A percentile compares a stretch with the other conserved stretches of the same genome.
These are phyloP conservation scores for Inga leiocalycina DNA, from an alignment of 306 rosid species.

Conservation along the genomic window DNA sequence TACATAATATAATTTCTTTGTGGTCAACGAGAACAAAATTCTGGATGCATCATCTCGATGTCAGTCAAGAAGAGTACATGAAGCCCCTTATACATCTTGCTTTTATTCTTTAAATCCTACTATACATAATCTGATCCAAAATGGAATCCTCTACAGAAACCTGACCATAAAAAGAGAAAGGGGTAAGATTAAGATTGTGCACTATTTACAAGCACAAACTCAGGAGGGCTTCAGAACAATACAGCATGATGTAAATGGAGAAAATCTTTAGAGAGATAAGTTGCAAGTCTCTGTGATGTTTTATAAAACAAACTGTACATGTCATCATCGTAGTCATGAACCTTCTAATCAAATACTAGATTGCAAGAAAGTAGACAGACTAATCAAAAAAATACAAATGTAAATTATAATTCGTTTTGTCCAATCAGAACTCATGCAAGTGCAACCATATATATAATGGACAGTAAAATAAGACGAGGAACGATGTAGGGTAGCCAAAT, in stretches of 20 bases:
- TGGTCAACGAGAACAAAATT: not conserved
- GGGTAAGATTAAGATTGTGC: not conserved
- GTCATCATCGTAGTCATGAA: not conserved
- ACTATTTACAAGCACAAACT: not conserved
- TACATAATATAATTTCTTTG: constrained; percentile 9
- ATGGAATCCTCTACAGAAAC: not conserved
- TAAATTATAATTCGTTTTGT: not conserved
- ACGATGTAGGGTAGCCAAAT: not conserved
- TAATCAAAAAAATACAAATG: not conserved
- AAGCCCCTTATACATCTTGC: constrained; percentile 3
- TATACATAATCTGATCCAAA: not conserved
- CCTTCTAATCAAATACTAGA: not conserved
- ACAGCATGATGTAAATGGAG: not conserved
- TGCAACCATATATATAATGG: not conserved
- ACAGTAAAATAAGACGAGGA: not conserved
- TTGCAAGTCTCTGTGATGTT: not conserved
- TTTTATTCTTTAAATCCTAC: constrained; percentile 9
- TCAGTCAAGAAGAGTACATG: constrained; percentile 2
- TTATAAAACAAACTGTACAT: not conserved
- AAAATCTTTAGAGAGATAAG: not conserved
- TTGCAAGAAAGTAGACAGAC: not conserved
- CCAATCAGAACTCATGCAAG: not conserved
- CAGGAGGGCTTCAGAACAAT: not conserved
- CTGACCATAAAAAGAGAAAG: not conserved
- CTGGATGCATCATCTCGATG: constrained; percentile 8